Conservation (phyloP, 345 rosid species). For the Heritiera littoralis region DNA sequence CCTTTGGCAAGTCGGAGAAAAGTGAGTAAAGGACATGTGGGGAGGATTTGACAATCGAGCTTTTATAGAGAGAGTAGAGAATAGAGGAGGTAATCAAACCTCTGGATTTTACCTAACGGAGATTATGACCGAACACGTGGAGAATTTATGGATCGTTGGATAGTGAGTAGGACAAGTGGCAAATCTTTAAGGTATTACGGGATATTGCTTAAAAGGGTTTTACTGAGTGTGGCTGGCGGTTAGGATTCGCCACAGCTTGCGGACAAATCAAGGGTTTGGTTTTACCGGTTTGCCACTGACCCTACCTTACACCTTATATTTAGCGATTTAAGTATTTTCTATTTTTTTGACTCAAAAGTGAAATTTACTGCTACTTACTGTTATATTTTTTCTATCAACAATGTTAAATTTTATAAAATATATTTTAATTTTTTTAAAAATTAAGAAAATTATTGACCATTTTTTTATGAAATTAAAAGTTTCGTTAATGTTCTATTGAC, state of each 20-base stretch:
- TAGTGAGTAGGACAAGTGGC: not conserved
- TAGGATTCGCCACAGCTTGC: not conserved
- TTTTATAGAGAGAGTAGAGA: not conserved
- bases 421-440: too few species aligned
- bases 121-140: conserved; percentile 42
- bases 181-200: not conserved
- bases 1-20: not conserved
- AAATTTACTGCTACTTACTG: not conserved
- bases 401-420: not conserved
- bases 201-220: not conserved
- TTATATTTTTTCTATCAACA: too few species aligned
- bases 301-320: not conserved
- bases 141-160: not conserved
- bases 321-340: not conserved
- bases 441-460: too few species aligned
- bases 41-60: not conserved
- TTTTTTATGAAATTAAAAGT: too few species aligned
- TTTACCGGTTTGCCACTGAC: not conserved
- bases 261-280: not conserved
- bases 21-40: not conserved
- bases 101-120: conserved; percentile 8
- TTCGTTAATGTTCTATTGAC: too few species aligned
- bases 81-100: too few species aligned
- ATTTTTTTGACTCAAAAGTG: not conserved
- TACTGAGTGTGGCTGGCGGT: not conserved